Conservation (phyloP, 176 grass and related monocot species). For the Panicum miliaceum region DNA sequence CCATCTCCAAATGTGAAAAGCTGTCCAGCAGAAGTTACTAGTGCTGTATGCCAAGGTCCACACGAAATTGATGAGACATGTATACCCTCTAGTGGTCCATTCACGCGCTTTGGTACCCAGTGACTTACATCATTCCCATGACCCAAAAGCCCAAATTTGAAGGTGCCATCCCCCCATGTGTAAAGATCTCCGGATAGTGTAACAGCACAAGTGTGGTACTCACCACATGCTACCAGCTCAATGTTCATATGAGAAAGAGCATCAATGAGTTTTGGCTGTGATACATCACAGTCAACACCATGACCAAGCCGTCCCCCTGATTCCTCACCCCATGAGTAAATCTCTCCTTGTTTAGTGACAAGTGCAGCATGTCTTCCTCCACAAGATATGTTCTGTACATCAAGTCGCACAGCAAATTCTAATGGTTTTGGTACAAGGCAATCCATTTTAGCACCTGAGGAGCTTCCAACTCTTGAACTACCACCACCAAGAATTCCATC, state of each 20-base stretch:
- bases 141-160: conserved; percentile 91
- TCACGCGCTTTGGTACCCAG: conserved; percentile 88
- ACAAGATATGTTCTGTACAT: conserved; percentile 97
- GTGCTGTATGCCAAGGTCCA: conserved; percentile 93
- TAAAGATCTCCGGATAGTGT: conserved; percentile 95
- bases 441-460: conserved; percentile 71
- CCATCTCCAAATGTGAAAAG: conserved; percentile 99
- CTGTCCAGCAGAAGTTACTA: conserved; percentile 92
- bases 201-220: conserved; percentile 96
- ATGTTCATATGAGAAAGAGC: conserved; percentile 87
- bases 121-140: conserved; percentile 88
- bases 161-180: conserved; percentile 88
- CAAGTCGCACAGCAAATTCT: conserved; percentile 90
- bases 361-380: conserved; percentile 90
- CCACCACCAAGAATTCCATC: conserved; percentile 95
- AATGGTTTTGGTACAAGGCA: conserved; percentile 82
- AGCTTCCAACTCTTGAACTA: conserved; percentile 61
- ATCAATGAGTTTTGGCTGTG: conserved; percentile 93
- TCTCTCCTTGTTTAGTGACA: conserved; percentile 96
- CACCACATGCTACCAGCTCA: conserved; percentile 86
- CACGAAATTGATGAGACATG: conserved; percentile 97
- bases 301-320: conserved; percentile 93
- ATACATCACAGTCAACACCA: conserved; percentile 90
- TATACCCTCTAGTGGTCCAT: conserved; percentile 85
- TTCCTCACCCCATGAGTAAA: conserved; percentile 98